phyloP scores from a whole-genome alignment of 2,329 filamentous ascomycete species.

The Diaporthe ampelina region DNA sequence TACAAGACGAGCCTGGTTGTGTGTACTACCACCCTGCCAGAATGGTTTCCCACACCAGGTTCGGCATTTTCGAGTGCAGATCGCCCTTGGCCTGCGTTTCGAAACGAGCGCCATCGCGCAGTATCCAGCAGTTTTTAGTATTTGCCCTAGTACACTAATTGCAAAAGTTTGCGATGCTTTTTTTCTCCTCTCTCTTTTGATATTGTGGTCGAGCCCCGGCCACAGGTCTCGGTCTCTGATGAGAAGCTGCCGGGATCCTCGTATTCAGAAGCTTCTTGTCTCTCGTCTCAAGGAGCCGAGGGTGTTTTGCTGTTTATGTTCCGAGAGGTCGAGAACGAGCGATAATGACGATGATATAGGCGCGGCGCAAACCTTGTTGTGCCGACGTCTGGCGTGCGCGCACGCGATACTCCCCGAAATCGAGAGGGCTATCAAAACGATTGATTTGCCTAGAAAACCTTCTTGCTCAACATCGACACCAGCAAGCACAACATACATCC shows the following conservation, averaged over 20 bases:
- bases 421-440: no score
- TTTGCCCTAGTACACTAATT: background rate
- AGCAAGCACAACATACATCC: background rate
- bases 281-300: background rate
- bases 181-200: background rate
- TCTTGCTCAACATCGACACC: background rate
- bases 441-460: slow-evolving; percentile 1
- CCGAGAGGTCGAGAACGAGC: background rate
- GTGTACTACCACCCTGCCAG: background rate
- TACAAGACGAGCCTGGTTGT: no score
- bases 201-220: slow-evolving; percentile 8
- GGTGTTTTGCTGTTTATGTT: background rate
- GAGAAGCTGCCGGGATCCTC: background rate
- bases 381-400: background rate
- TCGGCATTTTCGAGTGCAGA: slow-evolving; percentile 19
- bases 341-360: background rate
- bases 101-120: slow-evolving; percentile 26
- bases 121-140: background rate
- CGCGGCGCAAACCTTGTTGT: background rate
- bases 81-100: slow-evolving; percentile 24
- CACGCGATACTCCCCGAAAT: background rate
- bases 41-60: background rate
- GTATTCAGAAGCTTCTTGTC: slow-evolving; percentile 23
- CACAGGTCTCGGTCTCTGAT: slow-evolving; percentile 6
- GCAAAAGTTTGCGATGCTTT: slow-evolving; percentile 26